A percentile compares a stretch with the other conserved stretches of the same genome.
These are phyloP conservation scores for Heterobasidion annosum DNA, from an alignment of 1,284 basidiomycete species.

Conservation along the genomic window DNA sequence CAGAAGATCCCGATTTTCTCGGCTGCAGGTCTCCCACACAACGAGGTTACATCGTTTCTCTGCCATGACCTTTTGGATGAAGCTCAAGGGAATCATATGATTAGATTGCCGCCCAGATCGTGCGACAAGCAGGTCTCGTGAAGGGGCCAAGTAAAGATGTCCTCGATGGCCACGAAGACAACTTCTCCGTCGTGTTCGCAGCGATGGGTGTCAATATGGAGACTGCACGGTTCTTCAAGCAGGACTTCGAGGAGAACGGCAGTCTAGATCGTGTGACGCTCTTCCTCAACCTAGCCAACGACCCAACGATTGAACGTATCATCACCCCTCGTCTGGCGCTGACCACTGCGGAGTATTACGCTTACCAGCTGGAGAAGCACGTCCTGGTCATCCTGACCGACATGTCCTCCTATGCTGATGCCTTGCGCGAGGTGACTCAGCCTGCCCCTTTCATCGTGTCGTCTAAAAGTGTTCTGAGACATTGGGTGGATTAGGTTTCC, in stretches of 20 bases:
- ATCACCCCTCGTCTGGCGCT: conserved; percentile 97
- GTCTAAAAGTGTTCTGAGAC: conserved; percentile 1
- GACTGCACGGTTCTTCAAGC: conserved; percentile 99
- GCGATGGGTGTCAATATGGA: conserved; percentile 99
- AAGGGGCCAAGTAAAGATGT: conserved; percentile 94
- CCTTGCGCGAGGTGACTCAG: conserved; percentile 76
- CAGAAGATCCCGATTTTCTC: conserved; percentile 99
- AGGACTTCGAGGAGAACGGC: conserved; percentile 99
- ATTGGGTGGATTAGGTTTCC: conserved; percentile 55
- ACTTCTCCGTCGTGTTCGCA: conserved; percentile 99
- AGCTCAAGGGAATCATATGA: conserved; percentile 6
- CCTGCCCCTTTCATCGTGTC: conserved; percentile 1
- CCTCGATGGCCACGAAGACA: conserved; percentile 99
- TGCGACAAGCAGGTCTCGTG: conserved; percentile 97
- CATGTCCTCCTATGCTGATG: conserved; percentile 98
- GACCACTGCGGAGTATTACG: conserved; percentile 99
- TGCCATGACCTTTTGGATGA: conserved; percentile 11
- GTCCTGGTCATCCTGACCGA: conserved; percentile 98
- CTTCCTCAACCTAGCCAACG: conserved; percentile 98
- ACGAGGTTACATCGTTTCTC: conserved; percentile 57
- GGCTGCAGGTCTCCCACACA: conserved; percentile 97
- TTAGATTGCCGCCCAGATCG: conserved; percentile 99
- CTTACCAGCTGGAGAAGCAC: conserved; percentile 99
- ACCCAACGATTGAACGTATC: conserved; percentile 99
- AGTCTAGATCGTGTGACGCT: conserved; percentile 96